Conservation (phyloP, 1,284 basidiomycete genomes). For the Kalmanozyma brasiliensis region DNA sequence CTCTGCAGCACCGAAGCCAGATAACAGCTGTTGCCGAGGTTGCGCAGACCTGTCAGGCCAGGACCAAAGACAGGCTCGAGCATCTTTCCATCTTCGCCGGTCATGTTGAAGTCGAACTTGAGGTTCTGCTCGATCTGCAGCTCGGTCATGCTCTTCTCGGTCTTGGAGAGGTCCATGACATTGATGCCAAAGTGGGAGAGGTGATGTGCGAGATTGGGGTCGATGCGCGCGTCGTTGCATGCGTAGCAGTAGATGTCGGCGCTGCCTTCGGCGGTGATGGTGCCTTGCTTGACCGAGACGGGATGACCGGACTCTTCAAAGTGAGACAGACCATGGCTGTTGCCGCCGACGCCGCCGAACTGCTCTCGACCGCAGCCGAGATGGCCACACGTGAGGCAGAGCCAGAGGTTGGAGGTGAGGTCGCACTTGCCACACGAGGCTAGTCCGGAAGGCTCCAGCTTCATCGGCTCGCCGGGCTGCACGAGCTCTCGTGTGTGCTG, state of each 20-base stretch:
- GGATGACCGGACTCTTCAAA: constrained; percentile 81
- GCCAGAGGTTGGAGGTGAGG: constrained; percentile 80
- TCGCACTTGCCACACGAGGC: constrained; percentile 58
- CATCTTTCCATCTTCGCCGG: constrained; percentile 86
- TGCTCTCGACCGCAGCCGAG: constrained; percentile 91
- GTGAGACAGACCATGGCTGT: constrained; percentile 89
- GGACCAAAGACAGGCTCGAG: constrained; percentile 89
- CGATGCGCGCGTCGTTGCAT: constrained; percentile 87
- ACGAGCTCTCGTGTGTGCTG: constrained; percentile 84
- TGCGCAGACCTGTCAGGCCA: constrained; percentile 86
- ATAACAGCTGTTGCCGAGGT: constrained; percentile 98
- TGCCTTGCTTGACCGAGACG: constrained; percentile 92
- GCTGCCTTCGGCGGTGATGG: constrained; percentile 92
- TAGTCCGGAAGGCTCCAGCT: constrained; percentile 49
- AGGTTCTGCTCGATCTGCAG: constrained; percentile 97
- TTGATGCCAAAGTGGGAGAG: constrained; percentile 87
- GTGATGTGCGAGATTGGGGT: constrained; percentile 81
- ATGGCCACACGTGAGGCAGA: constrained; percentile 90
- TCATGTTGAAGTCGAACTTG: constrained; percentile 93
- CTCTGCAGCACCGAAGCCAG: constrained; percentile 93
- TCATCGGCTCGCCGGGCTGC: constrained; percentile 67
- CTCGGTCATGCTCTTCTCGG: constrained; percentile 97
- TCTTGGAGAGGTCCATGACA: constrained; percentile 84
- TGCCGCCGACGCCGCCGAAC: constrained; percentile 85
- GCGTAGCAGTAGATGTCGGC: constrained; percentile 95